Conservation (phyloP, 2,329 filamentous ascomycete genomes). For the Paracamarosporium sp. region DNA sequence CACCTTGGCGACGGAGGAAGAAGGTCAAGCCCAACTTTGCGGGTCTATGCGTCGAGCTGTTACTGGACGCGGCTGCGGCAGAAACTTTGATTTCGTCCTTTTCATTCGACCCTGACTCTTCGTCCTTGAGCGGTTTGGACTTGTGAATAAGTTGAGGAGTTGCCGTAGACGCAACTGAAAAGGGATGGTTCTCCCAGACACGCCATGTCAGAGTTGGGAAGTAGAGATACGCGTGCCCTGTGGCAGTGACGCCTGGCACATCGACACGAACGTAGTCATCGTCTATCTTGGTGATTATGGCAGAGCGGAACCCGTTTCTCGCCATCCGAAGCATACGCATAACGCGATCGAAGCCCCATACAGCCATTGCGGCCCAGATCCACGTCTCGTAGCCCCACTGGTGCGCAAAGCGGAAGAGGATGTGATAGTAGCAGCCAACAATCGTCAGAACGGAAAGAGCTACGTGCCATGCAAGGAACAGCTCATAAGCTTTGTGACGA, state of each 20-base stretch:
- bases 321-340: conserved; percentile 48
- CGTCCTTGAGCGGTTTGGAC: background rate
- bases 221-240: conserved; percentile 54
- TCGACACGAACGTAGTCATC: conserved; percentile 49
- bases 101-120: background rate
- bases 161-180: conserved; percentile 42
- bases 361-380: conserved; percentile 50
- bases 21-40: conserved; percentile 10
- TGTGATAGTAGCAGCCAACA: conserved; percentile 54
- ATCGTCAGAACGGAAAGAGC: conserved; percentile 50
- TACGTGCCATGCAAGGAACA: conserved; percentile 56
- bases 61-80: background rate
- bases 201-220: conserved; percentile 53
- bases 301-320: conserved; percentile 43
- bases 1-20: conserved; percentile 11
- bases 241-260: conserved; percentile 39
- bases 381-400: conserved; percentile 57
- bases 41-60: background rate
- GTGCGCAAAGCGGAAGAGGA: conserved; percentile 29
- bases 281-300: conserved; percentile 41
- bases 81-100: background rate
- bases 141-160: background rate
- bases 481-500: conserved; percentile 16
- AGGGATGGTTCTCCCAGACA: conserved; percentile 63
- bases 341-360: conserved; percentile 57